Conservation (phyloP, 208 protist species). For the Crithidia mellificae region DNA sequence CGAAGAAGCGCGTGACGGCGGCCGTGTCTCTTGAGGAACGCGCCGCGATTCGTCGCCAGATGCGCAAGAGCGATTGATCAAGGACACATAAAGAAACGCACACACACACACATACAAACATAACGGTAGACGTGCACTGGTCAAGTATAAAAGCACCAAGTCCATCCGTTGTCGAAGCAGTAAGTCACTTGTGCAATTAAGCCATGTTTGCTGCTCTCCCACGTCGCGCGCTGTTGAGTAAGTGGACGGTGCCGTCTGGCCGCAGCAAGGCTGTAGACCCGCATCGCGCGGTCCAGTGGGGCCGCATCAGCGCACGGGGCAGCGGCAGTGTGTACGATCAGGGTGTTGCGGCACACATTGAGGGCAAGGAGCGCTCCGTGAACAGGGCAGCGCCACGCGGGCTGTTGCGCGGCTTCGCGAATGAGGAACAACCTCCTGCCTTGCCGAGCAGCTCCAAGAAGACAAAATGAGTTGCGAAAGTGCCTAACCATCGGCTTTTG, state of each 20-base stretch:
- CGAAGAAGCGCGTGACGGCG: slow-evolving; percentile 6
- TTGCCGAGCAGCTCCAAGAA: slow-evolving; percentile 13
- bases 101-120: not conserved
- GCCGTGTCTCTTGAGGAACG: slow-evolving; percentile 22
- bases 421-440: slow-evolving; percentile 21
- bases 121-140: no score
- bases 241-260: slow-evolving; percentile 11
- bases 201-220: no score
- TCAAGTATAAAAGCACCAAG: no score
- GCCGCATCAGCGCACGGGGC: slow-evolving; percentile 36
- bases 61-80: slow-evolving; percentile 27
- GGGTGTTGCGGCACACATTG: slow-evolving; percentile 9
- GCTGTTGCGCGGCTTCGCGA: slow-evolving; percentile 33
- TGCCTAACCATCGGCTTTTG: no score
- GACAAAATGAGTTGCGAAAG: no score
- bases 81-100: no score
- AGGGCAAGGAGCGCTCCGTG: slow-evolving; percentile 9
- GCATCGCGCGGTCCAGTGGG: slow-evolving; percentile 19
- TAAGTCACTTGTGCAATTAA: no score
- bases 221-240: slow-evolving; percentile 1
- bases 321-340: slow-evolving; percentile 26
- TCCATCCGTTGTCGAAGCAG: no score
- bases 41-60: slow-evolving; percentile 20
- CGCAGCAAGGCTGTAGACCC: not conserved
- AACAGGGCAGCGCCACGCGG: slow-evolving; percentile 31